These are phyloP conservation scores for Vaccinium myrtillus DNA, from an alignment of 148 eudicot species.

Conservation along the genomic window DNA sequence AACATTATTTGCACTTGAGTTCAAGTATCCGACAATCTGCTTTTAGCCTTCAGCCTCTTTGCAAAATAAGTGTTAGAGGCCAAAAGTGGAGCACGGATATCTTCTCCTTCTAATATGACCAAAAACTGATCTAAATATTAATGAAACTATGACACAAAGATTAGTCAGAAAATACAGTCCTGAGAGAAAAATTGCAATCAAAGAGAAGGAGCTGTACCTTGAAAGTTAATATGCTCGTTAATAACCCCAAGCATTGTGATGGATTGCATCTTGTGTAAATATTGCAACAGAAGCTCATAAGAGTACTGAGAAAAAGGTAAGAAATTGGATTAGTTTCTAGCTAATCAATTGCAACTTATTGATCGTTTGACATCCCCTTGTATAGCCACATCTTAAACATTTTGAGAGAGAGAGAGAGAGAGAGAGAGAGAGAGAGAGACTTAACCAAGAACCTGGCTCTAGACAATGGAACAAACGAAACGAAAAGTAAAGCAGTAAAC, in stretches of 20 bases:
- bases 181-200: background rate
- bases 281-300: constrained; percentile 84
- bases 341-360: background rate
- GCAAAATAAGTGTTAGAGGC: background rate
- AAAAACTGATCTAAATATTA: background rate
- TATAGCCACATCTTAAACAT: background rate
- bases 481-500: background rate
- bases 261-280: constrained; percentile 74
- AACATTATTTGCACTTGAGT: background rate
- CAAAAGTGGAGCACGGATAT: background rate
- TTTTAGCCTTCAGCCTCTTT: background rate
- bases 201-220: constrained; percentile 42
- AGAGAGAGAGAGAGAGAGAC: background rate
- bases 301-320: constrained; percentile 57
- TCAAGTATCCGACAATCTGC: background rate
- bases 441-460: background rate
- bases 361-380: background rate
- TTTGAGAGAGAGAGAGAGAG: background rate
- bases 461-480: background rate
- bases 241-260: constrained; percentile 90
- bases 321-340: constrained; percentile 10
- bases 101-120: background rate
- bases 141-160: background rate
- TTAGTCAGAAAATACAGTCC: background rate
- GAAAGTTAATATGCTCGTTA: constrained; percentile 93